Evolutionary conservation across 2,329 filamentous ascomycete genomes (phyloP).

Genomic region (Ascochyta lentis): DNA sequence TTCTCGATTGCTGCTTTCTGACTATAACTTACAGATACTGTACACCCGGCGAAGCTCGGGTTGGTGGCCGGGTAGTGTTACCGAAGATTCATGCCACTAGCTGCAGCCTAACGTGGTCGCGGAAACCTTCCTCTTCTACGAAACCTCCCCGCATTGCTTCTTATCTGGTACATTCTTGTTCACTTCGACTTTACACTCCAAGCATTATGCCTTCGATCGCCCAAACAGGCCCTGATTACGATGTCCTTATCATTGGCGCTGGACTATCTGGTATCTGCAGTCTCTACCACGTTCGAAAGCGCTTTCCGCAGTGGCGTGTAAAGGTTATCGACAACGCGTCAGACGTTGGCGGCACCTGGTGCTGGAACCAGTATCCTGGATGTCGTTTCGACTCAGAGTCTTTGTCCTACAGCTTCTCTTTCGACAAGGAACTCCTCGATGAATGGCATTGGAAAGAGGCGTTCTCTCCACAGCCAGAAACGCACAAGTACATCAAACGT

Average conservation of each 20-base stretch:
- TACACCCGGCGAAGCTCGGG: no score
- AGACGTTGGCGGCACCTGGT: slow-evolving; percentile 49
- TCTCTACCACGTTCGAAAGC: slow-evolving; percentile 19
- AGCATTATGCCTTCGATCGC: slow-evolving; percentile 5
- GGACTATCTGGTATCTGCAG: slow-evolving; percentile 43
- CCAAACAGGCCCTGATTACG: slow-evolving; percentile 19
- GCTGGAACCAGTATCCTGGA: slow-evolving; percentile 56
- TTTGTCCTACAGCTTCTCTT: slow-evolving; percentile 54
- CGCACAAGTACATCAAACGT: slow-evolving; percentile 57
- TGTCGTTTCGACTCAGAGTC: slow-evolving; percentile 57
- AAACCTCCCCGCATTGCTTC: neutral
- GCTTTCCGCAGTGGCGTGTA: slow-evolving; percentile 4
- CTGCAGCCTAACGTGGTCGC: neutral
- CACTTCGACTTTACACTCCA: neutral
- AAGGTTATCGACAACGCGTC: slow-evolving; percentile 4
- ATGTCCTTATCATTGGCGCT: slow-evolving; percentile 39
- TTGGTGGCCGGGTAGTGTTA: slow-evolving; percentile 1
- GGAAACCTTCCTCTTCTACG: slow-evolving; percentile 10
- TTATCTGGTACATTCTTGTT: neutral
- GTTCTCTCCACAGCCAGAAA: slow-evolving; percentile 50
- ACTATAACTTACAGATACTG: no score
- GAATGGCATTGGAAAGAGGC: slow-evolving; percentile 53
- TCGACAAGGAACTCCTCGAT: slow-evolving; percentile 51
- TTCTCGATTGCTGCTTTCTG: no score
- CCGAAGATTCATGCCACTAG: neutral